A percentile compares a stretch with the other conserved stretches of the same genome.
Evolutionary conservation across 202 grass and related monocot genomes (phyloP).

Genomic region (Cymbopogon flexuosus): DNA sequence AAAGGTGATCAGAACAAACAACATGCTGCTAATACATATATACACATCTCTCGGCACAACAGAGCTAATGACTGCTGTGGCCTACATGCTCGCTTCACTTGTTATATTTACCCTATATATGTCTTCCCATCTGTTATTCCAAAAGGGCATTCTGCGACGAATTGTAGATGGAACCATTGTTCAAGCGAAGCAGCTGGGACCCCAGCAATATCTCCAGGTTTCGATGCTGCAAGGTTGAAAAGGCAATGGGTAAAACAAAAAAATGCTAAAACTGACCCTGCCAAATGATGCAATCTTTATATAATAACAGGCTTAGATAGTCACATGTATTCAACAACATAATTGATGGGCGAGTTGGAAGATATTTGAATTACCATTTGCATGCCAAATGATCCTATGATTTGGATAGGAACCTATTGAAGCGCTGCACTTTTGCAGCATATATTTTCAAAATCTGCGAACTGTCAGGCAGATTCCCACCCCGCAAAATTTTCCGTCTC

Average conservation of each 20-base stretch:
- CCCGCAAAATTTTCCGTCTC: constrained; percentile 29
- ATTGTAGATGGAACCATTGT: not conserved
- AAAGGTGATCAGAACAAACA: constrained; percentile 34
- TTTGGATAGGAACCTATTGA: constrained; percentile 56
- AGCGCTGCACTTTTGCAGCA: constrained; percentile 48
- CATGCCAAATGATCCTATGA: constrained; percentile 31
- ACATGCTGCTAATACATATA: constrained; percentile 46
- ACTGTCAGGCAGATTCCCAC: constrained; percentile 23
- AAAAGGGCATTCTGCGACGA: not conserved
- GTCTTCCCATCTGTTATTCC: constrained; percentile 42
- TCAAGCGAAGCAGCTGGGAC: constrained; percentile 13
- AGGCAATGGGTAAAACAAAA: not conserved
- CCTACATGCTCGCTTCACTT: constrained; percentile 34
- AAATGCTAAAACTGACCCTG: not conserved
- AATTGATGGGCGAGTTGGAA: not conserved
- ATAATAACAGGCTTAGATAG: too few relatives aligned
- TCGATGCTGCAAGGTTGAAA: constrained; percentile 33
- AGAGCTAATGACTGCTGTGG: constrained; percentile 24
- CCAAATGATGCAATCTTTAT: not conserved
- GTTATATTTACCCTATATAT: constrained; percentile 37
- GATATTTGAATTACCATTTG: constrained; percentile 34
- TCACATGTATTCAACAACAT: too few relatives aligned
- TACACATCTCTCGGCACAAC: constrained; percentile 33
- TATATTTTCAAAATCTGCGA: constrained; percentile 18
- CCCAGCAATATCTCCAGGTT: constrained; percentile 30